A percentile compares a stretch with the other conserved stretches of the same genome.
Conservation (phyloP, 2,329 filamentous ascomycete species). For the Dothistroma septosporum region DNA sequence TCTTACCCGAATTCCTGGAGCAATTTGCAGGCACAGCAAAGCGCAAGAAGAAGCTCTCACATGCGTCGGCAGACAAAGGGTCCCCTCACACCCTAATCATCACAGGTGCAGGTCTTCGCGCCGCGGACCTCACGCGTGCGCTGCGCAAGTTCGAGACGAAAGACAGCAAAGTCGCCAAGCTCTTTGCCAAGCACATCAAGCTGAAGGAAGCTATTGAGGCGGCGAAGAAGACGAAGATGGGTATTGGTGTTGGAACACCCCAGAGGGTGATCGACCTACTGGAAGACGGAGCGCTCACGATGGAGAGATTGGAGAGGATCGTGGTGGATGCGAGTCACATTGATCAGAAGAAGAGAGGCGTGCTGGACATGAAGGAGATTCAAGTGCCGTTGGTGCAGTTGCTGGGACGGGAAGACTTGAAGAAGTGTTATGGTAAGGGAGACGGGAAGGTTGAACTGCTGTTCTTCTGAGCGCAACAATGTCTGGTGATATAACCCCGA, state of each 20-base stretch:
- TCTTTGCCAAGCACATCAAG: constrained; percentile 99
- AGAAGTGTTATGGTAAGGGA: constrained; percentile 59
- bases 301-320: constrained; percentile 69
- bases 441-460: constrained; percentile 54
- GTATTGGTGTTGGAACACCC: constrained; percentile 87
- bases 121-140: constrained; percentile 75
- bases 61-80: constrained; percentile 61
- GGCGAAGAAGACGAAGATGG: constrained; percentile 64
- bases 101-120: constrained; percentile 76
- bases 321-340: constrained; percentile 89
- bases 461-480: constrained; percentile 55
- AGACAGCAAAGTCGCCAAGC: constrained; percentile 73
- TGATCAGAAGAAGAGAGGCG: constrained; percentile 87
- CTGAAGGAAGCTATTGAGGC: constrained; percentile 77
- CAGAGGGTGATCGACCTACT: constrained; percentile 76
- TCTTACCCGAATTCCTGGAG: constrained; percentile 76
- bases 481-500: too few relatives aligned
- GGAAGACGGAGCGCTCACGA: constrained; percentile 69
- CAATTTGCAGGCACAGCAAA: constrained; percentile 45
- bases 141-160: constrained; percentile 76
- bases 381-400: constrained; percentile 75
- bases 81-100: constrained; percentile 77
- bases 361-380: constrained; percentile 94
- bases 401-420: constrained; percentile 66
- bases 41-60: constrained; percentile 51